These are phyloP conservation scores for Pulveroboletus sp. DNA, from an alignment of 768 basidiomycete genomes.

Conservation along the genomic window DNA sequence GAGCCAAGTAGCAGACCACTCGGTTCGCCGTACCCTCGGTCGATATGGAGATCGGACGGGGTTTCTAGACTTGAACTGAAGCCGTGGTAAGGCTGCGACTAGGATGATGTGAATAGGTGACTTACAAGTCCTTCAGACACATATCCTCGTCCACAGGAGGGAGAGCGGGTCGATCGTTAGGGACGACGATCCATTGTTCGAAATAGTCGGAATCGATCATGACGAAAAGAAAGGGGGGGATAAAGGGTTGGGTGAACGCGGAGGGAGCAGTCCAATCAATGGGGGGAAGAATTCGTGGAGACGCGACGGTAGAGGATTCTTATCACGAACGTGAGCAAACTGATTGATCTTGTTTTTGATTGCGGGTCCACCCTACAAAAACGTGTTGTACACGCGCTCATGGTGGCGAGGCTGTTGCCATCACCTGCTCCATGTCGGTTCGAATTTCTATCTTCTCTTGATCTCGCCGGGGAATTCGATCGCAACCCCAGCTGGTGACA, in stretches of 20 bases:
- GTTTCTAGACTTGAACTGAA: conserved; percentile 2
- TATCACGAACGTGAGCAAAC: conserved; percentile 20
- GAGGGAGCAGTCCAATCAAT: not conserved
- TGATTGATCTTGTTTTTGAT: conserved; percentile 28
- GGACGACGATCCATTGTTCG: conserved; percentile 12
- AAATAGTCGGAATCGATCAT: conserved; percentile 9
- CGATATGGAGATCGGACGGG: not conserved
- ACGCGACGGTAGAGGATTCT: conserved; percentile 23
- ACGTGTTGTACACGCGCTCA: conserved; percentile 32
- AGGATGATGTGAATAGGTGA: not conserved
- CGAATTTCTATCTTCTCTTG: conserved; percentile 19
- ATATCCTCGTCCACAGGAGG: conserved; percentile 22
- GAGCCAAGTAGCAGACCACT: conserved; percentile 13
- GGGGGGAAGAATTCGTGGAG: conserved; percentile 7
- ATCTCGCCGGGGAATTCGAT: conserved; percentile 6
- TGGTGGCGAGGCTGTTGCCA: conserved; percentile 29
- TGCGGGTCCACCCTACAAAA: conserved; percentile 35
- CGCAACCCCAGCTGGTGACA: conserved; percentile 9
- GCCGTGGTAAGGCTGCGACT: conserved; percentile 6
- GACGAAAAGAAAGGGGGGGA: not conserved
- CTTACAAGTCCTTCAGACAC: conserved; percentile 20
- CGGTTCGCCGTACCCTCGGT: not conserved
- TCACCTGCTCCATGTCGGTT: conserved; percentile 3
- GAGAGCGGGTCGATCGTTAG: conserved; percentile 14
- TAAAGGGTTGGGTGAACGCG: not conserved